Conservation (phyloP, 768 basidiomycete genomes). For the Lentinula edodes region DNA sequence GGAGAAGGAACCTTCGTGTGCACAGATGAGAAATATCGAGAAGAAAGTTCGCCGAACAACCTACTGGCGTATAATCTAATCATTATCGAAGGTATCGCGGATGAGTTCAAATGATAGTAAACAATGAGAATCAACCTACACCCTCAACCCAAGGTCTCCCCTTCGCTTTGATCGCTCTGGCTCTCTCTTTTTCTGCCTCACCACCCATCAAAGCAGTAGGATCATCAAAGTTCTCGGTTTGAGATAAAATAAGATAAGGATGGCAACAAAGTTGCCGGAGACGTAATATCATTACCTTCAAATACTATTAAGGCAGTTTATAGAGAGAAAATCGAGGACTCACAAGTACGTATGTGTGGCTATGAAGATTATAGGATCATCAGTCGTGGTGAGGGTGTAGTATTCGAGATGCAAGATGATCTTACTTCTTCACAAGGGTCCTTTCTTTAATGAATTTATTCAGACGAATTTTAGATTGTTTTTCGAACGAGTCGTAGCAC, state of each 20-base stretch:
- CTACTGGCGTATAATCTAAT: background rate
- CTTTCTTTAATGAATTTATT: slow-evolving; percentile 57
- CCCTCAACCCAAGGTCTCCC: slow-evolving; percentile 34
- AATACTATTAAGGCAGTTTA: background rate
- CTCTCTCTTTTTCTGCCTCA: slow-evolving; percentile 50
- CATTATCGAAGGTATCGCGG: background rate
- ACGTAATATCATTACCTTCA: slow-evolving; percentile 66
- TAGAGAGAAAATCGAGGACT: slow-evolving; percentile 2
- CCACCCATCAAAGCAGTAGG: slow-evolving; percentile 42
- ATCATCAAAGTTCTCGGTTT: slow-evolving; percentile 42
- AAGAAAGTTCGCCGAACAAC: background rate
- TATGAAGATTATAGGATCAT: slow-evolving; percentile 13
- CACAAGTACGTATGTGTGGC: slow-evolving; percentile 45
- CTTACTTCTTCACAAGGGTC: slow-evolving; percentile 69
- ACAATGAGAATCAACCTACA: slow-evolving; percentile 15
- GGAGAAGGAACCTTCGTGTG: slow-evolving; percentile 33
- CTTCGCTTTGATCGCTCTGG: slow-evolving; percentile 47
- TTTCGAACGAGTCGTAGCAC: slow-evolving; percentile 58
- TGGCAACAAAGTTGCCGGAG: slow-evolving; percentile 72
- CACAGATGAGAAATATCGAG: background rate
- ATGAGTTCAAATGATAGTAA: background rate
- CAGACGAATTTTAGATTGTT: slow-evolving; percentile 44
- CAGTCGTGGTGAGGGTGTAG: background rate
- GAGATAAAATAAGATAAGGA: slow-evolving; percentile 60
- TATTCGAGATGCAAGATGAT: background rate